Conservation (phyloP, 139 green algal species). For the Chloropicon primus region DNA sequence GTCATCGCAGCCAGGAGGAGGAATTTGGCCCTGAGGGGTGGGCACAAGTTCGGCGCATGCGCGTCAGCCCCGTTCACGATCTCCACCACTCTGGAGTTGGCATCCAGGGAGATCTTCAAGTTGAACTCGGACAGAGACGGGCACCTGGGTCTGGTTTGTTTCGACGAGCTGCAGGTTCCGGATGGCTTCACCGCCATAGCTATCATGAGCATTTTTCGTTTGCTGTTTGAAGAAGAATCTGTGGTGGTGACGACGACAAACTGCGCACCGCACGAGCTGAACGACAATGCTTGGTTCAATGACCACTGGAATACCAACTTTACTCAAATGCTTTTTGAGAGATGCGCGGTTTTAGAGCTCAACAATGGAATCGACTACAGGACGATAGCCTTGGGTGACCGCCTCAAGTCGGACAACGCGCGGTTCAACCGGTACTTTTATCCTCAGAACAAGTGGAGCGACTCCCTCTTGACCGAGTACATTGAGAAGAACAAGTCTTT, state of each 20-base stretch:
- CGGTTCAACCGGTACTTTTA: neutral
- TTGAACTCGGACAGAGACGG: constrained; percentile 1
- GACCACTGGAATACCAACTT: neutral
- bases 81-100: constrained; percentile 26
- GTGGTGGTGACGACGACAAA: constrained; percentile 21
- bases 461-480: neutral
- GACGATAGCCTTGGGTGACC: neutral
- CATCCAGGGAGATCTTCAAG: constrained; percentile 35
- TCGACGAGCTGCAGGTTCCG: constrained; percentile 53
- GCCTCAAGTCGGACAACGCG: neutral
- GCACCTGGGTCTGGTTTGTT: constrained; percentile 43
- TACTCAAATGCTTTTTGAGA: neutral
- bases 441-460: neutral
- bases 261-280: neutral
- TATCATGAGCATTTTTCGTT: constrained; percentile 50
- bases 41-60: neutral
- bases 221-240: constrained; percentile 26
- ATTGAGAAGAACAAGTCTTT: neutral
- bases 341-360: neutral
- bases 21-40: neutral
- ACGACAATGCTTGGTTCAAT: neutral
- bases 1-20: constrained; percentile 16
- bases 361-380: neutral
- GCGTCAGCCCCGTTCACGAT: constrained; percentile 4
- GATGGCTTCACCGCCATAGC: constrained; percentile 48